These are phyloP conservation scores for Agaricus sinodeliciosus DNA, from an alignment of 768 basidiomycete genomes.

Conservation along the genomic window DNA sequence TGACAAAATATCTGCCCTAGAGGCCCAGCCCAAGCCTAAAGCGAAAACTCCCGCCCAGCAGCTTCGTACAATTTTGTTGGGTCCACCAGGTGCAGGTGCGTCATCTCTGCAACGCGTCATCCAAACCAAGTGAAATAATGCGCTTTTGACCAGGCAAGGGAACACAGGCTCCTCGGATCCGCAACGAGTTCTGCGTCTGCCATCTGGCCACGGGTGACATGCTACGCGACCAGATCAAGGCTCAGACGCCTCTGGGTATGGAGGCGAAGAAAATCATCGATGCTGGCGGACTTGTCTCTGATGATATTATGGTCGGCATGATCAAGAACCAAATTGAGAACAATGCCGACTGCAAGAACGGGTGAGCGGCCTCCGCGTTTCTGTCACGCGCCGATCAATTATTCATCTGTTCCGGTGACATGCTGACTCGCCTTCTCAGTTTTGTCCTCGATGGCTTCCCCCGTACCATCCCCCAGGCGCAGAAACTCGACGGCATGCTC, in stretches of 20 bases:
- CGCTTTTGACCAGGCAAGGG: constrained; percentile 71
- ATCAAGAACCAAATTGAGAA: constrained; percentile 93
- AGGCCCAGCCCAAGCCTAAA: constrained; percentile 59
- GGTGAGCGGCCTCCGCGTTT: constrained; percentile 47
- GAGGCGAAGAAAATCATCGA: constrained; percentile 99
- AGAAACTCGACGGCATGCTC: constrained; percentile 95
- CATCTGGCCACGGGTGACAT: constrained; percentile 99
- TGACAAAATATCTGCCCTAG: constrained; percentile 79
- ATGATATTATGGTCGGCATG: constrained; percentile 97
- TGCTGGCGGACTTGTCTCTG: constrained; percentile 86
- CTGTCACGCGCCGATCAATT: not conserved
- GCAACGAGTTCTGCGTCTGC: constrained; percentile 91
- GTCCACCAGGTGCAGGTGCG: constrained; percentile 95
- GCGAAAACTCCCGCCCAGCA: constrained; percentile 42
- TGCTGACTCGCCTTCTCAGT: constrained; percentile 32
- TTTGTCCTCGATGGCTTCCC: constrained; percentile 99
- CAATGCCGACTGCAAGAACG: constrained; percentile 91
- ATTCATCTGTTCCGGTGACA: constrained; percentile 8
- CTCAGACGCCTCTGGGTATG: constrained; percentile 82
- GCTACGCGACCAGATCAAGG: constrained; percentile 87
- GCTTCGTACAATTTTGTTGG: constrained; percentile 87
- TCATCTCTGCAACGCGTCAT: constrained; percentile 8
- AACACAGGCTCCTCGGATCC: constrained; percentile 93
- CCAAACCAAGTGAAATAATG: not conserved
- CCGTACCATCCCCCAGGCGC: constrained; percentile 91